Evolutionary conservation across 345 rosid genomes (phyloP).

Genomic region (Ricinus communis): DNA sequence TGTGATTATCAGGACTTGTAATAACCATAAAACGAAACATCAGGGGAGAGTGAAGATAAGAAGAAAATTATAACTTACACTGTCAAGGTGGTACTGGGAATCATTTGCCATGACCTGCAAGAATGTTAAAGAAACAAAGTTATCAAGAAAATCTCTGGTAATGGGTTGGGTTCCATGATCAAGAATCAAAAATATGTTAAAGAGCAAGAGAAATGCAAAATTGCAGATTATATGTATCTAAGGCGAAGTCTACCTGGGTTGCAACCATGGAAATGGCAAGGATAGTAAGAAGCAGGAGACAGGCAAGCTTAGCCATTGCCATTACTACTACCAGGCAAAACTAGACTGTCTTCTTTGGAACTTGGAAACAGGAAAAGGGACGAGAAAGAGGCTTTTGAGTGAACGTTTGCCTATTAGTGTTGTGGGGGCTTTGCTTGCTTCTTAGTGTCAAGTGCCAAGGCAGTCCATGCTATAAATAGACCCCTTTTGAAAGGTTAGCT

Average conservation of each 20-base stretch:
- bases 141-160: not conserved
- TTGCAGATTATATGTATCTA: not conserved
- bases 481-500: not conserved
- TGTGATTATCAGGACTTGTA: not conserved
- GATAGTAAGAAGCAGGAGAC: constrained; percentile 51
- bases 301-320: constrained; percentile 52
- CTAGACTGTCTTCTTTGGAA: not conserved
- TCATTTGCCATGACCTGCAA: constrained; percentile 45
- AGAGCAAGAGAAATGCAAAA: not conserved
- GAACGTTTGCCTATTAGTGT: not conserved
- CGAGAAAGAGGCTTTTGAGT: constrained; percentile 28
- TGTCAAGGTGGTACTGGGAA: constrained; percentile 36
- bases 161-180: too few species aligned
- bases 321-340: constrained; percentile 3
- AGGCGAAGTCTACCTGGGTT: constrained; percentile 39
- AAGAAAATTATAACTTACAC: constrained; percentile 1
- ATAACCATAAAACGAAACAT: not conserved
- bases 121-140: not conserved
- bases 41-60: not conserved
- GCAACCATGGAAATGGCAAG: constrained; percentile 61
- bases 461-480: constrained; percentile 2
- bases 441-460: not conserved
- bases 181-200: too few species aligned
- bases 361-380: too few species aligned
- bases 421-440: constrained; percentile 7